Base-by-base conservation (phyloP, 495 filamentous ascomycete genomes). In the Trichoderma reesei region DNA sequence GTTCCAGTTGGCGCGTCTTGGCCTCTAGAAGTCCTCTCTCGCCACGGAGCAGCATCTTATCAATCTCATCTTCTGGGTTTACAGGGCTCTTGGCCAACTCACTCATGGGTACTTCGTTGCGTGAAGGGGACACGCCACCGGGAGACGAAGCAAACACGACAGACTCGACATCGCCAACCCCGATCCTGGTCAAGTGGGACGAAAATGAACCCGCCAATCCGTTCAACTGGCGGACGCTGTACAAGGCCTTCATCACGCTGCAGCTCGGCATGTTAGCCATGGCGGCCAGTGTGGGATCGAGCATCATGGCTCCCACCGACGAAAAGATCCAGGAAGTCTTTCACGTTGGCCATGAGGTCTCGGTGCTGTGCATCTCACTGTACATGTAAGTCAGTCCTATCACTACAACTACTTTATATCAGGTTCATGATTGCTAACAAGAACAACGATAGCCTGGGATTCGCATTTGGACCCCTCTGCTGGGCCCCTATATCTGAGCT, bases 251-350 rank as follows among this genome's bases (percentile, higher is more conserved):
- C 74, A 70, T 82, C 33, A 81, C 80, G 3, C 75, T 80, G 41
- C 78, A 79, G 54, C 64, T 84, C 64, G 74, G 76, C 5, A 76
- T 83, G 75, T 71, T 82, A 14, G 79, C 82, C 18, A 67, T 83
- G n/a, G 71, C 72, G 4, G 79, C 76, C 14, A 79, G 76, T 68
- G 69, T 82, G 41, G 80, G 76, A 14, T 79, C 76, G 26, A 79
- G 74, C 62, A 81, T 84, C 38, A 81, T 77, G 33, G 73, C 79
- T 0, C 76, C 82, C 2, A 80, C 77, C n/a, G 74, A 78, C 37
- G 37, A 68, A 8, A 68, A 67, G 8, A 51, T 63, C 44, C 18
- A 44, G 26, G 60, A 39, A 14, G 61, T 63, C 11, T 39, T 66
- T 20, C 41, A 54, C 18, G 62, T 67, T 3, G 71, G 68, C 63